Percentiles rank a stretch among this genome's conserved stretches.
phyloP scores from a whole-genome alignment of 306 rosid species.

The Quercus berberidifolia region DNA sequence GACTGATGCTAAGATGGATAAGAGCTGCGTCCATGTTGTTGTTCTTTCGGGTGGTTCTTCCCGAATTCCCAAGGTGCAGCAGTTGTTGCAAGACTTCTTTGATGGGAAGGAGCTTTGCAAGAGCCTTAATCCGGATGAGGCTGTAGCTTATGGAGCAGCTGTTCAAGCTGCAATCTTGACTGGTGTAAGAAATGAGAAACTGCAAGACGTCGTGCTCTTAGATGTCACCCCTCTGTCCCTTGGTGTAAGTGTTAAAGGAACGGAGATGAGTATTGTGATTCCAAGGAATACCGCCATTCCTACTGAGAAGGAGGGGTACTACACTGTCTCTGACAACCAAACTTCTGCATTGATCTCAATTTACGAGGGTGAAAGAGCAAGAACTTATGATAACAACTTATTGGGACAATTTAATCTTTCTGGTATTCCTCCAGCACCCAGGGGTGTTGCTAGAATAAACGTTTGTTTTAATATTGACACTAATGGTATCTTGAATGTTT shows the following conservation, averaged over 20 bases:
- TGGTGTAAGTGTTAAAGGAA: neutral
- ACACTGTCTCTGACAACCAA: no score
- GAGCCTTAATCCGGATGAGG: conserved; percentile 18
- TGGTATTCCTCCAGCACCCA: no score
- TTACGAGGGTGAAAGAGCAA: no score
- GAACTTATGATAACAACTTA: no score
- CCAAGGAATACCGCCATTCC: neutral
- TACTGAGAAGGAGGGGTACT: no score
- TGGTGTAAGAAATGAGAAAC: neutral
- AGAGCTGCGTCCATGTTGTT: conserved; percentile 14
- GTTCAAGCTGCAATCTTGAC: conserved; percentile 3
- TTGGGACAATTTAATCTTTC: no score
- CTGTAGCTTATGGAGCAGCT: conserved; percentile 17
- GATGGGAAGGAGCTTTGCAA: conserved; percentile 23
- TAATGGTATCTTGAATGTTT: no score
- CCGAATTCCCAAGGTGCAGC: conserved; percentile 20
- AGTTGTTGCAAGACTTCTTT: conserved; percentile 12
- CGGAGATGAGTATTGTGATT: conserved; percentile 9
- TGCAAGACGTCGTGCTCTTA: neutral
- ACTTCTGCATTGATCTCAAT: no score
- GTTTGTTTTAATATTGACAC: no score
- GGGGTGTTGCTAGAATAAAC: no score
- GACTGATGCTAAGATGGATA: conserved; percentile 19
- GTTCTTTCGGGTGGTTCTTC: conserved; percentile 24
- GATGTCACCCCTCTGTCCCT: conserved; percentile 20